Conservation (phyloP, 768 basidiomycete genomes). For the Suillus discolor region DNA sequence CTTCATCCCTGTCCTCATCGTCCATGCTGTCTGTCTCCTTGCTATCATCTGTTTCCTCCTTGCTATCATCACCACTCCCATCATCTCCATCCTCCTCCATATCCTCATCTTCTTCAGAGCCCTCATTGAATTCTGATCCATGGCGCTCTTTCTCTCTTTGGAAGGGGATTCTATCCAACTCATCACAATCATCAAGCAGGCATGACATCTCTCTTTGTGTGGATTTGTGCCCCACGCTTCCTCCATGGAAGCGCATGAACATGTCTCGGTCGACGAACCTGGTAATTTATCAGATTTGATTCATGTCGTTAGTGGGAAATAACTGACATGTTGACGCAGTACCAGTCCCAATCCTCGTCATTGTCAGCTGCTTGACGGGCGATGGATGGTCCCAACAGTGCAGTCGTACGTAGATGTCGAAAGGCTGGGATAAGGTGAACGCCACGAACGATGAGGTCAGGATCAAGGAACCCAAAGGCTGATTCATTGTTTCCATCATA, state of each 20-base stretch:
- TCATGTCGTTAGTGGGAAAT: background rate
- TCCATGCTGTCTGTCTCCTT: too few relatives aligned
- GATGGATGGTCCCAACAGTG: too few relatives aligned
- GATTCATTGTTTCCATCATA: too few relatives aligned
- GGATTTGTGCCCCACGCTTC: constrained; percentile 33
- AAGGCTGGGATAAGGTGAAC: too few relatives aligned
- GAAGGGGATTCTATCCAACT: constrained; percentile 1
- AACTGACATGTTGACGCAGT: constrained; percentile 25
- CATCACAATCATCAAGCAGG: background rate
- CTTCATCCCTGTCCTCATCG: too few relatives aligned
- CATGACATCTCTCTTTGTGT: background rate
- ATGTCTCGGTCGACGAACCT: constrained; percentile 46
- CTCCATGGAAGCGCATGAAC: constrained; percentile 36
- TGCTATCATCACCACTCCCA: background rate
- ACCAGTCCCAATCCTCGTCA: too few relatives aligned
- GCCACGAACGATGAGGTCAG: too few relatives aligned
- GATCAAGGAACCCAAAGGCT: too few relatives aligned
- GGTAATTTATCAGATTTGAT: constrained; percentile 2
- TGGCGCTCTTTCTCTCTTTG: background rate
- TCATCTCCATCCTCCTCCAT: background rate
- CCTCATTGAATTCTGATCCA: background rate
- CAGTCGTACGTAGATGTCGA: too few relatives aligned
- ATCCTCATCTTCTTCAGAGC: background rate
- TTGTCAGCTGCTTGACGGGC: too few relatives aligned
- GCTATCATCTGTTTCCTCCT: background rate